Percentiles rank a stretch among this genome's conserved stretches.
Conservation (phyloP, 257 asterid species). For the Forsythia suspensa region DNA sequence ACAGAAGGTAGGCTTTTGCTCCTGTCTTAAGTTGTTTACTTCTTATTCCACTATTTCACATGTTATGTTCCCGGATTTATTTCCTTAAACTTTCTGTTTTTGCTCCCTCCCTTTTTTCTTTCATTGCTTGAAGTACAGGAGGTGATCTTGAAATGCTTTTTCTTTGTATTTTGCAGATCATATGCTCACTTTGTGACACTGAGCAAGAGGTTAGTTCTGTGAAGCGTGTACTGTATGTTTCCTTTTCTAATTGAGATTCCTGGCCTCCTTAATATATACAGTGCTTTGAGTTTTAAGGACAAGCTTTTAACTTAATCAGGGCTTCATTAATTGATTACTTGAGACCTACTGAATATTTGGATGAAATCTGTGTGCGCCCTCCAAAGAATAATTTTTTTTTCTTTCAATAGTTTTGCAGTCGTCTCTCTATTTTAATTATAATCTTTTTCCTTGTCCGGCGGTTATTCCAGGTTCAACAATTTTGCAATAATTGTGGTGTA, state of each 20-base stretch:
- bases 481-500: slow-evolving; percentile 79
- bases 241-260: neutral
- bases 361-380: neutral
- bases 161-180: slow-evolving; percentile 46
- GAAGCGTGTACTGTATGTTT: neutral
- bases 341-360: neutral
- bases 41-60: slow-evolving; percentile 2
- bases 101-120: neutral
- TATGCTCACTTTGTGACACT: slow-evolving; percentile 80
- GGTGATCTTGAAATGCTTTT: slow-evolving; percentile 1
- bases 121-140: neutral
- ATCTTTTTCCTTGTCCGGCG: slow-evolving; percentile 2
- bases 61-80: slow-evolving; percentile 1
- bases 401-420: neutral
- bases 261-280: neutral
- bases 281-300: neutral
- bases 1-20: slow-evolving; percentile 45
- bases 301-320: neutral
- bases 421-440: neutral
- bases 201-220: slow-evolving; percentile 77
- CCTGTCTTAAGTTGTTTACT: neutral
- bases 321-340: neutral
- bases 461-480: slow-evolving; percentile 57
- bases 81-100: neutral
- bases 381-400: neutral